These are phyloP conservation scores for Dryas drummondii DNA, from an alignment of 306 rosid genomes.

Conservation along the genomic window DNA sequence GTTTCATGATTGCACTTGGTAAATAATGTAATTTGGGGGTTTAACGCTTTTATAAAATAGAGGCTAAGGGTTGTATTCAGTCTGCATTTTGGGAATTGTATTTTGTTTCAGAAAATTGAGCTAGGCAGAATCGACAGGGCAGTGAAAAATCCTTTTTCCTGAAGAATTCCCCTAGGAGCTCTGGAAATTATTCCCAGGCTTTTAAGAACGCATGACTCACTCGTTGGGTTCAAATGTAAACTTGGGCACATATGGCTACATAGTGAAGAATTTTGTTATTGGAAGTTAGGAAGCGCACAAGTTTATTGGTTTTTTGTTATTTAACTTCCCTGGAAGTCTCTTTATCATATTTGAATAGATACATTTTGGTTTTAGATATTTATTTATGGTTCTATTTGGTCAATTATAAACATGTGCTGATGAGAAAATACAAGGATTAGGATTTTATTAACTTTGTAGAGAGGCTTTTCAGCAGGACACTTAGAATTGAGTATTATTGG, in stretches of 20 bases:
- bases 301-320: neutral
- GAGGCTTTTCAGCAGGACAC: neutral
- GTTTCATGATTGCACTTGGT: constrained; percentile 1
- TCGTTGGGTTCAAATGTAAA: neutral
- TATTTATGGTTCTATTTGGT: neutral
- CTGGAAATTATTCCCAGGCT: neutral
- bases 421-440: neutral
- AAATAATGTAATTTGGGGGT: neutral
- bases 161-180: neutral
- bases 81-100: neutral
- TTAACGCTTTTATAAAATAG: neutral
- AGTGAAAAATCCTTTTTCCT: neutral
- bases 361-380: neutral
- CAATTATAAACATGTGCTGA: neutral
- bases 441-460: neutral
- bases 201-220: neutral
- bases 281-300: neutral
- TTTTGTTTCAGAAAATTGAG: constrained; percentile 3
- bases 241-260: constrained; percentile 5
- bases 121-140: neutral
- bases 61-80: neutral
- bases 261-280: neutral
- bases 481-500: neutral
- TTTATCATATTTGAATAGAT: neutral
- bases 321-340: neutral